A percentile compares a stretch with the other conserved stretches of the same genome.
Conservation (phyloP, 2,329 filamentous ascomycete species). For the Fusarium mexicanum region DNA sequence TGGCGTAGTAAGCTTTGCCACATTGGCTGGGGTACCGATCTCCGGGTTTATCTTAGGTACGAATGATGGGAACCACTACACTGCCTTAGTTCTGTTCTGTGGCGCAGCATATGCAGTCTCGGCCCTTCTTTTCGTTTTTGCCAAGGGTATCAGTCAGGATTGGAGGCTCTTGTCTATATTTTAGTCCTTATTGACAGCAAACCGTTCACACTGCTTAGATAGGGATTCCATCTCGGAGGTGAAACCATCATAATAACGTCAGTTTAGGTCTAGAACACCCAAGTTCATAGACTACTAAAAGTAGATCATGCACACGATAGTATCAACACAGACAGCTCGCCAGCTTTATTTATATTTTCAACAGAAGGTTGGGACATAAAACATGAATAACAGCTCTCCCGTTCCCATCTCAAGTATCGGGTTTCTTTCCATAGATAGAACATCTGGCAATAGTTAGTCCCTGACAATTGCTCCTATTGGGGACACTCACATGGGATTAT, state of each 20-base stretch:
- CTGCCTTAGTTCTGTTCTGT: background rate
- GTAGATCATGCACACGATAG: accelerated
- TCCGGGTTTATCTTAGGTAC: accelerated
- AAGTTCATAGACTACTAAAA: accelerated
- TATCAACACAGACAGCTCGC: background rate
- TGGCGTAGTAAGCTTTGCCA: background rate
- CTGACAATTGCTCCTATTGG: accelerated
- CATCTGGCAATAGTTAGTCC: background rate
- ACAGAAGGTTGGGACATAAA: accelerated
- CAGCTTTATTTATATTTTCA: no score
- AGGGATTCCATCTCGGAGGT: accelerated
- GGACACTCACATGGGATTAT: conserved; percentile 19
- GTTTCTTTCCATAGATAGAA: background rate
- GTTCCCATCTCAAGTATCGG: accelerated
- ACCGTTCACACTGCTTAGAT: accelerated
- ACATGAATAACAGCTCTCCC: accelerated
- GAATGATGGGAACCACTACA: background rate
- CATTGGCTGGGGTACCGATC: background rate
- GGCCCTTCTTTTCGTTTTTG: background rate
- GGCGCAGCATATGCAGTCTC: background rate
- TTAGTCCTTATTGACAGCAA: accelerated
- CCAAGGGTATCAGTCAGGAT: accelerated
- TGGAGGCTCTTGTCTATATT: background rate
- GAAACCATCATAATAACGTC: accelerated
- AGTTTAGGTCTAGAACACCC: accelerated